A percentile compares a stretch with the other conserved stretches of the same genome.
Evolutionary conservation across 140 eudicot species (phyloP).

Genomic region (Cichorium intybus): DNA sequence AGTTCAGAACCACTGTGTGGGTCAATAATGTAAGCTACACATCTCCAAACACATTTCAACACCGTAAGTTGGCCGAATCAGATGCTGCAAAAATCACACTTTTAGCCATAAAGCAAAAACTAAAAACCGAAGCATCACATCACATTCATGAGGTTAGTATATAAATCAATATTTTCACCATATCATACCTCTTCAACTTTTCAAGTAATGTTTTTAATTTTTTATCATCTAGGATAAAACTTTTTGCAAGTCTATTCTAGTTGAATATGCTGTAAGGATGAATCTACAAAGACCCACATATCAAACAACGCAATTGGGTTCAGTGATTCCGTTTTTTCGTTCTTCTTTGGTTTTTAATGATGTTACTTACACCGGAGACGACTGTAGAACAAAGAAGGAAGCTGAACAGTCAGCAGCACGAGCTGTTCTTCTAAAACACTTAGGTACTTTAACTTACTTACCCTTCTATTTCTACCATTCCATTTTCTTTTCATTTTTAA

Average conservation of each 20-base stretch:
- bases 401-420: conserved; percentile 31
- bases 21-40: conserved; percentile 34
- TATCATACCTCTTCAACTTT: no score
- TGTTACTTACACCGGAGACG: conserved; percentile 10
- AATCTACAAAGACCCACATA: not conserved
- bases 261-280: conserved; percentile 23
- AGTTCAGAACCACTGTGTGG: conserved; percentile 34
- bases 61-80: conserved; percentile 32
- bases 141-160: conserved; percentile 32
- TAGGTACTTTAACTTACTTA: conserved; percentile 33
- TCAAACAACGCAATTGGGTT: not conserved
- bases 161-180: no score
- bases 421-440: conserved; percentile 6
- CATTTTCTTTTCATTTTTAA: not conserved
- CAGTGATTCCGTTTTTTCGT: conserved; percentile 9
- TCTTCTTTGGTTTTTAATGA: conserved; percentile 23
- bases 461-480: not conserved
- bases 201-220: no score
- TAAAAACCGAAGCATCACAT: conserved; percentile 22
- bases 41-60: conserved; percentile 30
- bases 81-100: conserved; percentile 41
- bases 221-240: conserved; percentile 14
- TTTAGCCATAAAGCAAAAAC: conserved; percentile 14
- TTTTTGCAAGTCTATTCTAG: conserved; percentile 22
- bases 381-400: conserved; percentile 19